Conservation (phyloP, 768 basidiomycete species). For the Tricholoma saponaceum region DNA sequence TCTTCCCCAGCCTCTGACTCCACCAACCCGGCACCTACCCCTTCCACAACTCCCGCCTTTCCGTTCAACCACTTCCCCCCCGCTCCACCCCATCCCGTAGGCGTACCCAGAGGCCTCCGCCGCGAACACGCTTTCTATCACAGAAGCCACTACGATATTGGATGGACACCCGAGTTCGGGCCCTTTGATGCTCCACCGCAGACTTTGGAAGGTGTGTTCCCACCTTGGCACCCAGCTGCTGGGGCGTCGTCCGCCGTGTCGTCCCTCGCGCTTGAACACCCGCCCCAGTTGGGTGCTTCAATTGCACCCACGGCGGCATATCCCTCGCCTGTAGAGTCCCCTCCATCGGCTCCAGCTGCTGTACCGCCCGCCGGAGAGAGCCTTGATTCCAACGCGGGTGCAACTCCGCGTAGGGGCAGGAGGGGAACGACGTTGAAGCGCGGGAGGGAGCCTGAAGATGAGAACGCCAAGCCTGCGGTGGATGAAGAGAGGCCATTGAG, state of each 20-base stretch:
- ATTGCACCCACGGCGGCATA: not conserved
- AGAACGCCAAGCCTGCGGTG: not conserved
- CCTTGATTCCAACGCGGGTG: not conserved
- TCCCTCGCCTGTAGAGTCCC: not conserved
- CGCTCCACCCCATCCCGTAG: not conserved
- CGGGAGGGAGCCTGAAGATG: not conserved
- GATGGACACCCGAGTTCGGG: slow-evolving; percentile 13
- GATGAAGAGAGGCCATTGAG: not conserved
- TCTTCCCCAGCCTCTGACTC: not conserved
- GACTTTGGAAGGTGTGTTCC: slow-evolving; percentile 6
- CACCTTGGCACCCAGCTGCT: not conserved
- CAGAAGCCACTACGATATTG: slow-evolving; percentile 11
- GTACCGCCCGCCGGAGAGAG: not conserved
- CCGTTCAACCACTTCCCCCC: slow-evolving; percentile 11
- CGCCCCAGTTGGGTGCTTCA: not conserved
- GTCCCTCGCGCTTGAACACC: too few relatives aligned
- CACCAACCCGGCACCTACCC: not conserved
- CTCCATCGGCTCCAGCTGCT: not conserved
- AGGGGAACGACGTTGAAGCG: not conserved
- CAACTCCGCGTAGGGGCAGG: not conserved
- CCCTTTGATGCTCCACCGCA: slow-evolving; percentile 4
- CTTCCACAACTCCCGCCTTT: not conserved
- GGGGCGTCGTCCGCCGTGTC: not conserved
- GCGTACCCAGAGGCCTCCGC: slow-evolving; percentile 6
- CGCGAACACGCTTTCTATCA: slow-evolving; percentile 12